Percentiles rank a stretch among this genome's conserved stretches.
These are phyloP conservation scores for Strobilomyces dryophilus DNA, from an alignment of 768 basidiomycete genomes.

Conservation along the genomic window DNA sequence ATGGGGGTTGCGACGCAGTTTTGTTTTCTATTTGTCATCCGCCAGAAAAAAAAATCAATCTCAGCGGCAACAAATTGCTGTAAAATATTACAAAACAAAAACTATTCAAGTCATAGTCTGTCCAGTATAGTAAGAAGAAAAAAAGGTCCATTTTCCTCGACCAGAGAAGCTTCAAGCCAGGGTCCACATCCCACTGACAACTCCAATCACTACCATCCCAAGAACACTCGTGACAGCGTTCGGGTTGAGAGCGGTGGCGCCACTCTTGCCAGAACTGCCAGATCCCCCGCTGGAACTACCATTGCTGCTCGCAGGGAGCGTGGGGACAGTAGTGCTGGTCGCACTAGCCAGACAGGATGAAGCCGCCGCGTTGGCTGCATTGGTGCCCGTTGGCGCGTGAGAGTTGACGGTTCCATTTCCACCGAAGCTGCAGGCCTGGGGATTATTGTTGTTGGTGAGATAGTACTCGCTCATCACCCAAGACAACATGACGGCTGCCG, in stretches of 20 bases:
- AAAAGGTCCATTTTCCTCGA: slow-evolving; percentile 8
- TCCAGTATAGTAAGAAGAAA: not conserved
- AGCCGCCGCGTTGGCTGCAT: slow-evolving; percentile 52
- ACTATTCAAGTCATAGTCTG: not conserved
- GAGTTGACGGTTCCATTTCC: slow-evolving; percentile 82
- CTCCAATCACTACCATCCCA: slow-evolving; percentile 31
- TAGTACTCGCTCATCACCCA: slow-evolving; percentile 82
- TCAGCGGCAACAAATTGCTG: slow-evolving; percentile 5
- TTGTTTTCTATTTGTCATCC: not conserved
- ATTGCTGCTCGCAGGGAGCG: slow-evolving; percentile 34
- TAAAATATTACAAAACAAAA: not conserved
- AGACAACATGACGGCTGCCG: slow-evolving; percentile 68
- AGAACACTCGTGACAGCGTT: slow-evolving; percentile 37
- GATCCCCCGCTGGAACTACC: slow-evolving; percentile 21
- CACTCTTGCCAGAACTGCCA: slow-evolving; percentile 16
- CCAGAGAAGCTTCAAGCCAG: slow-evolving; percentile 23
- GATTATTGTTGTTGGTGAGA: slow-evolving; percentile 53
- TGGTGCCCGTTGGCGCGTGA: slow-evolving; percentile 43
- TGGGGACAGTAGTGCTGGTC: slow-evolving; percentile 59
- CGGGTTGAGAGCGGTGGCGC: slow-evolving; percentile 25
- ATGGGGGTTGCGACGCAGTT: not conserved
- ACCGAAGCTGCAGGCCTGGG: slow-evolving; percentile 68
- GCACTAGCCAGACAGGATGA: slow-evolving; percentile 66
- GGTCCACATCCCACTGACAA: slow-evolving; percentile 43
- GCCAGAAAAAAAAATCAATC: not conserved